Base-by-base conservation (phyloP, 1,284 basidiomycete genomes). In the Malassezia globosa region DNA sequence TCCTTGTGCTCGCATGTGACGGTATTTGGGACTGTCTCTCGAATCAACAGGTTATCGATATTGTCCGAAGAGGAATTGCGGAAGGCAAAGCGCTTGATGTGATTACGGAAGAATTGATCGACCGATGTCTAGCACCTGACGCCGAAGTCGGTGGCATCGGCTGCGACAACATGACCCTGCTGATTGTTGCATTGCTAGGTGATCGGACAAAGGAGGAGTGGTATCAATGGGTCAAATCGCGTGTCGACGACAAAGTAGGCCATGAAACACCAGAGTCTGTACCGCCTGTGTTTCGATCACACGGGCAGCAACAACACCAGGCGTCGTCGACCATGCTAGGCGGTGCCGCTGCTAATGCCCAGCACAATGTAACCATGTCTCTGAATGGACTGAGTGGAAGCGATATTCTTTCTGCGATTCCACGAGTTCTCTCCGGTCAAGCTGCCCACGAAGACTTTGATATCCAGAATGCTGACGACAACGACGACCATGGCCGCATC, bases 111-210 rank as follows among this genome's bases (percentile, higher is more conserved):
- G 80, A 82, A 62, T 81, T 95, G 63, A 94, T 94, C 75, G 85
- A 89, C 58, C 82, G 84, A 59, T 97, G 94, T 72, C 78, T 96
- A 38, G 90, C 94, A 10, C 89, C 90, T 1, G 87, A 95, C 71
- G 85, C 87, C 2, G 84, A 85, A 38, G 85, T 85, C 34, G 87
- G 87, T 37, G 92, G 94, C 14, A 86, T 96, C 55, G 94, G 94
- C 19, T 96, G 90, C 71, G 94, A 99, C 76, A 97, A 99, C 76
- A 99, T 99, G 94, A 97, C 94, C 0, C 78, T 94, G 46, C 80
- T 95, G 59, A 80, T 97, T 51, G 80, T 97, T 40, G 94, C 87
- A 4, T 72, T 97, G 41, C 78, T 94, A 25, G 79, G 85, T 56
- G 90, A 87, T 25, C 81, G 82, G 52, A 87, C 87, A 13, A 81